Conservation (phyloP, 202 grass and related monocot species). For the Zoysia matrella region DNA sequence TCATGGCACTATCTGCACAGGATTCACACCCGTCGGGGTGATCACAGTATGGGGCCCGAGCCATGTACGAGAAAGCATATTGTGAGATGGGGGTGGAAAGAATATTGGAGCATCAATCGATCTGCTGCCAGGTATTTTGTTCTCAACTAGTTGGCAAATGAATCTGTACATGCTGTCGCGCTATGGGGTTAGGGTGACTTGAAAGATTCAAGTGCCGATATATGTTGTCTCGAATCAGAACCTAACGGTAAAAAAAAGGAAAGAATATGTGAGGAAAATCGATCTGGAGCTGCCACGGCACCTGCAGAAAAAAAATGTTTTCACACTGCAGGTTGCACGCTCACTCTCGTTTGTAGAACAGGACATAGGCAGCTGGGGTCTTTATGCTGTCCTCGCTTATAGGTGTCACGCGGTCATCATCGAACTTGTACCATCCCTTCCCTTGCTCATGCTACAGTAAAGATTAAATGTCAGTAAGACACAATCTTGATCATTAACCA, state of each 20-base stretch:
- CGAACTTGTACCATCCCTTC: conserved; percentile 88
- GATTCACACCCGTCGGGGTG: neutral
- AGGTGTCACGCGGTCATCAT: conserved; percentile 72
- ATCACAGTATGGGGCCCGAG: conserved; percentile 12
- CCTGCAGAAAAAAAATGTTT: conserved; percentile 23
- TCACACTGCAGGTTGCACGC: neutral
- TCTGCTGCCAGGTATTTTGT: conserved; percentile 14
- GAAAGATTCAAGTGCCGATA: conserved; percentile 50
- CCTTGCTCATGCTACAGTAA: conserved; percentile 69
- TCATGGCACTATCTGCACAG: too few relatives aligned
- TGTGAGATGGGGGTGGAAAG: conserved; percentile 28
- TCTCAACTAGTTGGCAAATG: conserved; percentile 49
- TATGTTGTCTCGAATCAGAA: conserved; percentile 20
- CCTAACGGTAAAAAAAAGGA: neutral
- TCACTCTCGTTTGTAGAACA: conserved; percentile 87
- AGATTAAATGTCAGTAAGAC: conserved; percentile 36
- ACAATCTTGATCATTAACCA: conserved; percentile 18
- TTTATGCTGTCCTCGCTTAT: conserved; percentile 74
- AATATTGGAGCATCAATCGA: conserved; percentile 34
- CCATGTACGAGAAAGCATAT: conserved; percentile 48
- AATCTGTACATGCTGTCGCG: conserved; percentile 57
- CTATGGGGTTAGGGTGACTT: conserved; percentile 49
- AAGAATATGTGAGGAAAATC: neutral
- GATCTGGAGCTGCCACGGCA: conserved; percentile 11
- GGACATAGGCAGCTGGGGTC: conserved; percentile 88